Base-by-base conservation (phyloP, 2,329 filamentous ascomycete genomes). In the Thermochaetoides dissita region DNA sequence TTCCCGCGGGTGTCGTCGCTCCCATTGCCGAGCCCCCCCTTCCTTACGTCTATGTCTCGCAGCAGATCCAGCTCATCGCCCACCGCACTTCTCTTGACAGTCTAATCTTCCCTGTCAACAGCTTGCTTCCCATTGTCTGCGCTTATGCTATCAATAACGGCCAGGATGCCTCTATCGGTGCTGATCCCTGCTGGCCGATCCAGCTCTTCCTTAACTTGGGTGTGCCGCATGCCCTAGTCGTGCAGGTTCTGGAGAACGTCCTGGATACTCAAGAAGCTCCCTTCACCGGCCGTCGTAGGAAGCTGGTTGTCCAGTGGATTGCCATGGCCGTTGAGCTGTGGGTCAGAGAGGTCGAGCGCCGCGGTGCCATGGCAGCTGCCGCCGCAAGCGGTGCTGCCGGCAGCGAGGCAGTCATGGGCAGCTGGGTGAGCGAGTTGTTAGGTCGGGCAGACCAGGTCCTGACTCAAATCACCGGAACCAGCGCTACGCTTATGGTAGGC, bases 1-100 rank as follows among this genome's bases (percentile, higher is more conserved):
- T 59, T 40, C 59, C 59, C 3, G 57, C 57, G 3, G 52, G 36
- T 11, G 46, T 46, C 12, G 46, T 48, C 2, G 49, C 44, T 7
- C 45, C 48, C 1, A 37, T 66, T 2, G 61, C 64, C 0, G 60
- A 61, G 42, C 69, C 58, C 44, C 70, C 59, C 2, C 62, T 74
- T 35, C 80, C 83, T 0, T 89, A 83, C 61, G 84, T 89, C 59
- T 69, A 71, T 2, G 72, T 91, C 4, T 71, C 79, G 5, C 68
- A 69, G 49, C 71, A 73, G 54, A 69, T 83, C 36, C 72, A 77
- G 46, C 72, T 72, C 43, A 78, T 82, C 53, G 76, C 76, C 30
- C 73, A 80, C 53, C 72, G 76, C 36, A 76, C 78, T 10, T 73
- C 72, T 8, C 68, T 76, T 17, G 77, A 79, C 56, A 77, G 77